phyloP scores from a whole-genome alignment of 2,329 filamentous ascomycete genomes.

The Berkeleyomyces basicola region DNA sequence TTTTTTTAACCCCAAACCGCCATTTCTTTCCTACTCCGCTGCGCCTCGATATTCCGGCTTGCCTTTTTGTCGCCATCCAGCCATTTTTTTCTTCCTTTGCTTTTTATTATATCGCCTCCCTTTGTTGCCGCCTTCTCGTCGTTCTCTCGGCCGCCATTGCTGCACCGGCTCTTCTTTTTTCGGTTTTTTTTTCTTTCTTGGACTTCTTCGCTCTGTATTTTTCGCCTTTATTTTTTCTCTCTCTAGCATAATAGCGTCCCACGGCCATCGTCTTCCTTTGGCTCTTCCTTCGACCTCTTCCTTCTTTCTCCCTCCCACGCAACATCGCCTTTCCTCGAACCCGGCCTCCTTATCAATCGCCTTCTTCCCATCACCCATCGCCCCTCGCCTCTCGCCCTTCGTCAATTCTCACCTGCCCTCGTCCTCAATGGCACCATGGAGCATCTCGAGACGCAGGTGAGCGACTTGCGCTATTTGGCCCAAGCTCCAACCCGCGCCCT shows the following conservation, averaged over 20 bases:
- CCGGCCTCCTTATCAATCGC: not conserved
- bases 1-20: not conserved
- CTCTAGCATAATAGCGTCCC: not conserved
- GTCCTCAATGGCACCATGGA: conserved; percentile 26
- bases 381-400: not conserved
- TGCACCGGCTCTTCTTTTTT: not conserved
- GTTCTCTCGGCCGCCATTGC: no score
- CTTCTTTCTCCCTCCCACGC: not conserved
- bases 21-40: no score
- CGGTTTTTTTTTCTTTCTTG: not conserved
- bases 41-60: no score
- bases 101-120: no score
- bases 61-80: no score
- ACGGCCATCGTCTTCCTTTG: not conserved
- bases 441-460: conserved; percentile 36
- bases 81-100: no score
- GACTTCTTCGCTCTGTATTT: not conserved
- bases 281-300: not conserved
- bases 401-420: not conserved
- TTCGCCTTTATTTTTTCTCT: not conserved
- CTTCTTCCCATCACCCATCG: not conserved
- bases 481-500: conserved; percentile 23
- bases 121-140: no score
- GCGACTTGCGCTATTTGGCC: conserved; percentile 35
- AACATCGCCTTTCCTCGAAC: not conserved